Conservation (phyloP, 1,284 basidiomycete species). For the Vanrija sp. region DNA sequence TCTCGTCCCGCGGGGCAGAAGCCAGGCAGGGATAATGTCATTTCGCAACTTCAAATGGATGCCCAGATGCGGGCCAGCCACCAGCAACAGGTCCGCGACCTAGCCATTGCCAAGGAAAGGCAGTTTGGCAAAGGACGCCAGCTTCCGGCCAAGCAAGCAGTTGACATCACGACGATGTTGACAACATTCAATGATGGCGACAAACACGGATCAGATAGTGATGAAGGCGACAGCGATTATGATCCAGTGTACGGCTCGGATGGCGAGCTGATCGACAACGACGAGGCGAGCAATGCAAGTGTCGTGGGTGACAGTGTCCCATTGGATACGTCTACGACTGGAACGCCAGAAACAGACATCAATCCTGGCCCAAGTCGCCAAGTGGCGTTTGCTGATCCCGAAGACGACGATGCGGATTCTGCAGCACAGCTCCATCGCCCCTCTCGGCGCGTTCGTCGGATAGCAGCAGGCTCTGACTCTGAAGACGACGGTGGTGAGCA, state of each 20-base stretch:
- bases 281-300: conserved; percentile 8
- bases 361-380: background rate
- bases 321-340: background rate
- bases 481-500: background rate
- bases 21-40: conserved; percentile 19
- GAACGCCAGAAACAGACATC: conserved; percentile 1
- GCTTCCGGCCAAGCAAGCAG: conserved; percentile 23
- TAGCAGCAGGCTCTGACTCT: background rate
- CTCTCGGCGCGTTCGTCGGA: background rate
- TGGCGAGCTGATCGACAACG: conserved; percentile 15
- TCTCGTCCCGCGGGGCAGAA: conserved; percentile 32
- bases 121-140: conserved; percentile 20
- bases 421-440: background rate
- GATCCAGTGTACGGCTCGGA: conserved; percentile 12
- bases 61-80: conserved; percentile 12
- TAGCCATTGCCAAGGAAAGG: conserved; percentile 25
- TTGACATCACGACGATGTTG: conserved; percentile 16
- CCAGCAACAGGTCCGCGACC: conserved; percentile 13
- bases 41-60: conserved; percentile 20
- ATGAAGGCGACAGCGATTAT: conserved; percentile 22
- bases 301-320: conserved; percentile 12
- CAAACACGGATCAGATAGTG: background rate
- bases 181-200: background rate
- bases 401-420: conserved; percentile 17
- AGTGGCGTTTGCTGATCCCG: conserved; percentile 27